Evolutionary conservation across 345 rosid genomes (phyloP).

Genomic region (Linum usitatissimum): DNA sequence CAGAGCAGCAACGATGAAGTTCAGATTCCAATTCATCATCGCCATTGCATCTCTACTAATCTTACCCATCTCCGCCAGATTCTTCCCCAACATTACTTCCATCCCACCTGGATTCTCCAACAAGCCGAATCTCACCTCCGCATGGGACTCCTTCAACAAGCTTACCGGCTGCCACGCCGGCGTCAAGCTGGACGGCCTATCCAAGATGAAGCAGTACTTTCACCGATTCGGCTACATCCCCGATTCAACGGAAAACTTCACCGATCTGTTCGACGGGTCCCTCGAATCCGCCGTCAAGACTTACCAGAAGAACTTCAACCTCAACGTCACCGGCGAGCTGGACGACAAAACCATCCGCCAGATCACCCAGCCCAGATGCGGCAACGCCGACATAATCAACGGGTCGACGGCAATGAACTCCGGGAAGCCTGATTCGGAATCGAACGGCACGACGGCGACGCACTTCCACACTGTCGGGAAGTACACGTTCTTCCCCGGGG

Average conservation of each 20-base stretch:
- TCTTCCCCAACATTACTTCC: neutral
- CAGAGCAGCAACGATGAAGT: neutral
- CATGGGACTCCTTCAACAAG: slow-evolving; percentile 1
- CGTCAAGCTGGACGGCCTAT: neutral
- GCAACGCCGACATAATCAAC: slow-evolving; percentile 82
- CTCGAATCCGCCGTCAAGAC: slow-evolving; percentile 51
- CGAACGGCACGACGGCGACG: neutral
- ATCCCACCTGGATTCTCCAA: neutral
- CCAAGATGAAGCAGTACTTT: slow-evolving; percentile 4
- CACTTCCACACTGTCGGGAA: neutral
- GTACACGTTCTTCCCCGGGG: slow-evolving; percentile 5
- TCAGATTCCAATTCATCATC: neutral
- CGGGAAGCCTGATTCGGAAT: slow-evolving; percentile 13
- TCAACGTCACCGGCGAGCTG: slow-evolving; percentile 49
- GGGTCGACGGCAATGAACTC: slow-evolving; percentile 70
- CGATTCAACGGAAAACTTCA: slow-evolving; percentile 25
- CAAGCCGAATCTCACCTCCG: neutral
- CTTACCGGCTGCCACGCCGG: slow-evolving; percentile 7
- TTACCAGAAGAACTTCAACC: slow-evolving; percentile 38
- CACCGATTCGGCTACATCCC: neutral
- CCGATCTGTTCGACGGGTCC: slow-evolving; percentile 55
- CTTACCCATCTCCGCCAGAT: neutral
- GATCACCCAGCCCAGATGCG: slow-evolving; percentile 64
- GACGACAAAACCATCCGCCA: slow-evolving; percentile 48
- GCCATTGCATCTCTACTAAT: neutral